Base-by-base conservation (phyloP, 2,329 filamentous ascomycete genomes). In the Penicillium sp. region DNA sequence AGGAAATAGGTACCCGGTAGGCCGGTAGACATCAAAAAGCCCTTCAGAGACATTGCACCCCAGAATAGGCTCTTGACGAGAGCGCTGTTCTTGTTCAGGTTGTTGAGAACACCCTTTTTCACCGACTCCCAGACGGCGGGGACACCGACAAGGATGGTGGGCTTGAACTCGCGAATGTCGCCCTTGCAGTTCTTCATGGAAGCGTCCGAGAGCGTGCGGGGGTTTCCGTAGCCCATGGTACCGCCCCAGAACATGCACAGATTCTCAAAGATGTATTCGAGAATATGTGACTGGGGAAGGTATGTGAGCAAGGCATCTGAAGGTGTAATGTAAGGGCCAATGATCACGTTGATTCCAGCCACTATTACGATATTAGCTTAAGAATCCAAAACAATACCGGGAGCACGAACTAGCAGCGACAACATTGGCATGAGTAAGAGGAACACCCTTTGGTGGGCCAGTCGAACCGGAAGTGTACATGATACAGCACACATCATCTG, bases 71-170 rank as follows among this genome's bases (percentile, higher is more conserved):
- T 88, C 78, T 84, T 89, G 62, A 90, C 85, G 47, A 98, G 61
- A n/a, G 85, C 78, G 71, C 88, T 89, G 64, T 90, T 86, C 61
- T 85, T 82, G 73, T 91, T 90, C 63, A 98, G 89, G 78, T 93
- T 92, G 70, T 83, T 80, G 66, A 94, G 83, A 71, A 99, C 91
- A 58, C 95, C 95, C 84, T 99, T 99, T 83, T 93, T 94, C 71
- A 99, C 90, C 1, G 92, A 93, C 81, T 99, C 95, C 93, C 94
- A 99, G 35, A 99, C 90, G 62, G 96, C 93, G 1, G 95, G 95
- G 3, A 99, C 95, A 76, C 95, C 95, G 45, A 97, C 91, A 75
- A 99, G 86, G 74, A 97, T 86, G 2, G 93, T 96, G 1, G 95
- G 95, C 70, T 86, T 86, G 75, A 98, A 90, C 73, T 97, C 93